Evolutionary conservation across 768 basidiomycete species (phyloP), one percentile per base, ranked within the genome.

Genomic region (Podaxis sp.): DNA sequence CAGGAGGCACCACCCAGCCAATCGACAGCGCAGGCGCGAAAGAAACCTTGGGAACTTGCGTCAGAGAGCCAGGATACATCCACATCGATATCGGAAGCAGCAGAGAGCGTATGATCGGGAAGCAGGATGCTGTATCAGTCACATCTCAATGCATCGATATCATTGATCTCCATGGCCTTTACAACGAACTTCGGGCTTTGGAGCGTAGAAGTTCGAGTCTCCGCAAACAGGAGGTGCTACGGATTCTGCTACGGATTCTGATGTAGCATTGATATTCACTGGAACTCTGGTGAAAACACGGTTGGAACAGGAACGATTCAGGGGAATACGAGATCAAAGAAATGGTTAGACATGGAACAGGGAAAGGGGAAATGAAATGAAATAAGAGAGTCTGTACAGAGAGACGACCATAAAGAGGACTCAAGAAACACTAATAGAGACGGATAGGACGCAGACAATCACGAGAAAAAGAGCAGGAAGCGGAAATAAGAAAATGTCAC

Each of bases 11-110:
- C 79, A 59, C 85, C 87, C 4, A 90, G 87, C 63, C 70, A 79
- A 66, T 89, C 89, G 4, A 80, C 65, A 29, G 75, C 81, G 1
- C 69, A 77, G 5, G 66, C 75, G 15, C 78, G 83, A 63, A 85
- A 76, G 75, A 91, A 91, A 66, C 90, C 90, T 46, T 91, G 90
- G 90, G 90, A 91, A 72, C 54, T 55, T 27, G 69, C 56, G 6
- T 27, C 53, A 2, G 54, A 61, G 29, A 4, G 49, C 36, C 46
- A 15, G 24, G 33, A 54, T 37, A 3, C 19, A 19, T 13, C 33
- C n/a, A 22, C 29, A 13, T 22, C 38, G 15, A 29, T 22, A 29
- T 5, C 38, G 7, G 27, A 22, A 9, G 19, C 17, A 40, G 33
- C 8, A 37, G 40, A 17, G 29, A 11, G 17, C 0, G 7, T 17